Evolutionary conservation across 2,329 filamentous ascomycete genomes (phyloP).

Genomic region (Trichoderma arundinaceum): DNA sequence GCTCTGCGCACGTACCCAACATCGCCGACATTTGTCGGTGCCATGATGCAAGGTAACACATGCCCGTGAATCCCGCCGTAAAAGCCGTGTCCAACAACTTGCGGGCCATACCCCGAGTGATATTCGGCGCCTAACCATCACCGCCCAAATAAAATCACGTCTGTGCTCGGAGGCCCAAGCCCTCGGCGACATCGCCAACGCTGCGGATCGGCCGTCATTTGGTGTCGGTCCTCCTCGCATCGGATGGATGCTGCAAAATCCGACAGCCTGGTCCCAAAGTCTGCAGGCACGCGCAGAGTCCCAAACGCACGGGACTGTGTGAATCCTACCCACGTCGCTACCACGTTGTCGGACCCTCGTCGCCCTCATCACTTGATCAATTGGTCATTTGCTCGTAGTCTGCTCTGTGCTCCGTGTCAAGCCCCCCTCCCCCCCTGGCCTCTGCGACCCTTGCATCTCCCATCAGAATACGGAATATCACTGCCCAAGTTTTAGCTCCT

Average conservation of each 20-base stretch:
- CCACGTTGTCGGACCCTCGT: conserved; percentile 8
- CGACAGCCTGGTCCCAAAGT: conserved; percentile 12
- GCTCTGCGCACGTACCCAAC: not conserved
- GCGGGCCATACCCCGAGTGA: not conserved
- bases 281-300: conserved; percentile 10
- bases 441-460: conserved; percentile 14
- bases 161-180: not conserved
- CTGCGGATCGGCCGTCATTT: not conserved
- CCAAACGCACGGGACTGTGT: conserved; percentile 19
- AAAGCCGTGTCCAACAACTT: not conserved
- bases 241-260: not conserved
- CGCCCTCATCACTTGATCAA: conserved; percentile 7
- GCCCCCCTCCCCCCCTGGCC: not conserved
- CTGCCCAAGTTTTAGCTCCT: not conserved
- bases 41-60: not conserved
- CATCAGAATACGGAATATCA: not conserved
- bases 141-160: not conserved
- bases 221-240: not conserved
- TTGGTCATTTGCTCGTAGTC: conserved; percentile 16
- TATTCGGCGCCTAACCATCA: not conserved
- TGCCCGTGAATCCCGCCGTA: not conserved
- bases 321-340: conserved; percentile 4
- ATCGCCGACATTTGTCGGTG: conserved; percentile 1
- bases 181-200: not conserved
- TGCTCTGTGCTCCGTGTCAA: conserved; percentile 14